phyloP scores from a whole-genome alignment of 2,329 filamentous ascomycete species.

The Grosmannia penicillata region DNA sequence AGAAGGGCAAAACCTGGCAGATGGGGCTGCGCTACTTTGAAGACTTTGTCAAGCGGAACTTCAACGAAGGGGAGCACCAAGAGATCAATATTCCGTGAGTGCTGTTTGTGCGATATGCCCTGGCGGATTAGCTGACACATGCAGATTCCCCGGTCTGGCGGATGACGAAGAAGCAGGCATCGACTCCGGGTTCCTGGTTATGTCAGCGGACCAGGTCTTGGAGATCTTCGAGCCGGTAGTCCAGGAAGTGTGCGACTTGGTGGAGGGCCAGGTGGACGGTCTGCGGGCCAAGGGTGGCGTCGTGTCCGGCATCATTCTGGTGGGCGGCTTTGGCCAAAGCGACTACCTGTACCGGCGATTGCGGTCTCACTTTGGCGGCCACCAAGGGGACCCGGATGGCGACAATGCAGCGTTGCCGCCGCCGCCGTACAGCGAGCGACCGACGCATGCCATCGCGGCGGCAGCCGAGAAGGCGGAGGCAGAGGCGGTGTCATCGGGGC shows the following conservation, averaged over 20 bases:
- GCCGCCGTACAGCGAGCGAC: conserved; percentile 52
- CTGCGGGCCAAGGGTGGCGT: conserved; percentile 46
- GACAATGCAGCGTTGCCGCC: conserved; percentile 18
- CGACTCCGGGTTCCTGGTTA: conserved; percentile 62
- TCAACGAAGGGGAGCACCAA: conserved; percentile 61
- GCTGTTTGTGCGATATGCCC: too few species aligned
- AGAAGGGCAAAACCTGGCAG: conserved; percentile 68
- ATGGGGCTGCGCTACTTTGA: conserved; percentile 69
- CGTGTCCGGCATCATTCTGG: conserved; percentile 62
- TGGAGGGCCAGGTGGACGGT: conserved; percentile 50
- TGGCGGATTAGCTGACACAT: too few species aligned
- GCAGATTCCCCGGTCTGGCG: conserved; percentile 52
- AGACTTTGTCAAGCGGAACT: conserved; percentile 74
- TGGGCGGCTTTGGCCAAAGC: conserved; percentile 70
- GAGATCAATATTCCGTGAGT: conserved; percentile 62
- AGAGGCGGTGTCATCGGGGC: conserved; percentile 11
- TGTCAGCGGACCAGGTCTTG: conserved; percentile 55
- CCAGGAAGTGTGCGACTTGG: conserved; percentile 52
- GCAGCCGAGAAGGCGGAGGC: conserved; percentile 1
- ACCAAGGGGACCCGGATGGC: not conserved
- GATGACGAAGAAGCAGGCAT: conserved; percentile 63
- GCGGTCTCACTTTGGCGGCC: conserved; percentile 48
- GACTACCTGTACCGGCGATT: conserved; percentile 60
- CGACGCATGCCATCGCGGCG: conserved; percentile 49
- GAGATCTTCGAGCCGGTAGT: conserved; percentile 64